Evolutionary conservation across 1,284 basidiomycete species (phyloP).

Genomic region (Entoloma clypeatum): DNA sequence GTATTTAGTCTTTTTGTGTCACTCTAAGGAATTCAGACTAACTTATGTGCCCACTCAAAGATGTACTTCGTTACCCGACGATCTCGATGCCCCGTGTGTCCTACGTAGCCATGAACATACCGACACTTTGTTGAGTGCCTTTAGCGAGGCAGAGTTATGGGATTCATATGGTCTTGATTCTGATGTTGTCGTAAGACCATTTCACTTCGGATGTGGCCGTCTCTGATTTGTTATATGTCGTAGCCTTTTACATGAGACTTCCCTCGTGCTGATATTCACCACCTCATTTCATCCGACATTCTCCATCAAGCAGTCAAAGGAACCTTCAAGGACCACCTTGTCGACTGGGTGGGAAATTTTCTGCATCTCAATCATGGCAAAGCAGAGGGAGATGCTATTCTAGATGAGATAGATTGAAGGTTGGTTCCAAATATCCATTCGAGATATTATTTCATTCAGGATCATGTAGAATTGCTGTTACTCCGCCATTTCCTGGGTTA

Average conservation of each 20-base stretch:
- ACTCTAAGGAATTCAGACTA: not conserved
- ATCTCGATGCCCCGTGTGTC: conserved; percentile 17
- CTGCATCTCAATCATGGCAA: not conserved
- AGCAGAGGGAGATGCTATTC: conserved; percentile 8
- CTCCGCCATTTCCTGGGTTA: conserved; percentile 20
- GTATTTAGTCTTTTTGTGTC: conserved; percentile 11
- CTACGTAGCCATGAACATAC: conserved; percentile 13
- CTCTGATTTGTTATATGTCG: conserved; percentile 16
- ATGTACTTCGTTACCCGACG: too few species aligned
- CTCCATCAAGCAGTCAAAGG: too few species aligned
- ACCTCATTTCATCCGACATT: conserved; percentile 26
- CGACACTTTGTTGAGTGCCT: conserved; percentile 9
- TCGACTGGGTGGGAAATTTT: conserved; percentile 11
- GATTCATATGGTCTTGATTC: conserved; percentile 21
- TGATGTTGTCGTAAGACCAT: conserved; percentile 16
- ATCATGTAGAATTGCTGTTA: conserved; percentile 20
- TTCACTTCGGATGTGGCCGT: too few species aligned
- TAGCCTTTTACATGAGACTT: conserved; percentile 26
- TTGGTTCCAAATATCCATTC: conserved; percentile 5
- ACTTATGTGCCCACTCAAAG: conserved; percentile 18
- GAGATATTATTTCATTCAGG: not conserved
- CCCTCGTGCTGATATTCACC: conserved; percentile 26
- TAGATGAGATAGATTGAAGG: conserved; percentile 22
- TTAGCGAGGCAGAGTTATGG: conserved; percentile 17
- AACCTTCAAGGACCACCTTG: conserved; percentile 33